Percentiles rank a stretch among this genome's conserved stretches.
Conservation (phyloP, 139 green algal species). For the Chlamydomonas applanata region DNA sequence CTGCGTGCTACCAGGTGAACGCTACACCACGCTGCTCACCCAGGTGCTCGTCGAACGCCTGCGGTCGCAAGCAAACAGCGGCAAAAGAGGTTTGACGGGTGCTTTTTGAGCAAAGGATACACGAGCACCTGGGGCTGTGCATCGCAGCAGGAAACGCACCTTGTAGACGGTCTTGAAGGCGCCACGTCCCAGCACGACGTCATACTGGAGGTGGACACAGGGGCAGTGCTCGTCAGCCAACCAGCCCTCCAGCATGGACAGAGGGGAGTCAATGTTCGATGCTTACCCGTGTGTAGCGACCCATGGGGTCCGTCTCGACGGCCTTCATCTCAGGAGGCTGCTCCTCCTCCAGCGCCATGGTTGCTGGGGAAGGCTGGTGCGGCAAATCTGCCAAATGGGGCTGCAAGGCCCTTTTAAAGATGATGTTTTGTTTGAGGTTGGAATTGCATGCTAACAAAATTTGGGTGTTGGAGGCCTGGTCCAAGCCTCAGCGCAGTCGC, state of each 20-base stretch:
- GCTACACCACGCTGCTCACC: no score
- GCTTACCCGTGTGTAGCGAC: conserved; percentile 1
- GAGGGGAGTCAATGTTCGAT: not conserved
- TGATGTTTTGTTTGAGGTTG: no score
- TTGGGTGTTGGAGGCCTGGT: no score
- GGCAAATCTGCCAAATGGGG: no score
- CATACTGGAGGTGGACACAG: conserved; percentile 48
- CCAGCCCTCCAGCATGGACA: conserved; percentile 1
- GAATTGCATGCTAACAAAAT: no score
- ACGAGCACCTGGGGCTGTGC: not conserved
- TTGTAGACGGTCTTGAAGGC: conserved; percentile 99
- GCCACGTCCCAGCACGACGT: conserved; percentile 86
- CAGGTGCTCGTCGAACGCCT: conserved; percentile 83
- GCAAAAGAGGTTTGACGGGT: no score
- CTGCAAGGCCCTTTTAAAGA: no score
- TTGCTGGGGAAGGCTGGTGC: not conserved
- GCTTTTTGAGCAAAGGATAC: no score
- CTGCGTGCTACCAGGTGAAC: no score
- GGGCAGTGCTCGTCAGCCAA: no score
- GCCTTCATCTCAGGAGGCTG: not conserved
- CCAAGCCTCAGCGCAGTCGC: no score
- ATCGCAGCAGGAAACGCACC: not conserved
- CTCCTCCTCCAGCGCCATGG: not conserved
- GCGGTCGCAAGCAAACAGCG: no score
- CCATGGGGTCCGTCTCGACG: conserved; percentile 2